These are phyloP conservation scores for Trichomonascus vanleenenianus DNA, from an alignment of 805 yeast genomes.

Conservation along the genomic window DNA sequence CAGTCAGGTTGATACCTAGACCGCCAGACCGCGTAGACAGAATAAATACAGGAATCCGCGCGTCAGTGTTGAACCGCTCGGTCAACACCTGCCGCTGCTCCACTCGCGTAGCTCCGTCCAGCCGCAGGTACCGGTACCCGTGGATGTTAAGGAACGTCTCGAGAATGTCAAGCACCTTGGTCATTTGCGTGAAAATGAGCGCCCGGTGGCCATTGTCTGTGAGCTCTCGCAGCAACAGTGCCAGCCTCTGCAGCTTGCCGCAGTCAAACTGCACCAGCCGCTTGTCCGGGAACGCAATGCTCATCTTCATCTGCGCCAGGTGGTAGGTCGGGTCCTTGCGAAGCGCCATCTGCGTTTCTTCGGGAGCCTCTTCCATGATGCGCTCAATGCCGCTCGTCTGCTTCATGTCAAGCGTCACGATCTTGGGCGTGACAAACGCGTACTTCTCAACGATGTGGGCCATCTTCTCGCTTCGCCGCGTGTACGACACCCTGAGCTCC, in stretches of 20 bases:
- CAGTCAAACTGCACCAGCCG: slow-evolving; percentile 89
- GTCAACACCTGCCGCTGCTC: slow-evolving; percentile 95
- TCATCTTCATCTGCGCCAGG: slow-evolving; percentile 72
- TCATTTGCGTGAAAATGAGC: slow-evolving; percentile 95
- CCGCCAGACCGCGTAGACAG: slow-evolving; percentile 97
- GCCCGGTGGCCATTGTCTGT: slow-evolving; percentile 89
- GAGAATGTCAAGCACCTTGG: slow-evolving; percentile 85
- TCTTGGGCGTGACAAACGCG: slow-evolving; percentile 84
- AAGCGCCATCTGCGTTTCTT: slow-evolving; percentile 2
- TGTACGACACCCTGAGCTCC: slow-evolving; percentile 15
- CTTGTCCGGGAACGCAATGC: slow-evolving; percentile 95
- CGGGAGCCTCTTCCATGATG: not conserved
- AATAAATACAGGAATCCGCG: slow-evolving; percentile 81
- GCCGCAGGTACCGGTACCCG: slow-evolving; percentile 88
- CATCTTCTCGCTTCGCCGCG: slow-evolving; percentile 11
- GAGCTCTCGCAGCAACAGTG: slow-evolving; percentile 64
- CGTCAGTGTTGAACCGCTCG: slow-evolving; percentile 83
- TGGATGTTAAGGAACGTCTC: slow-evolving; percentile 91
- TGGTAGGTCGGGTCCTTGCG: slow-evolving; percentile 48
- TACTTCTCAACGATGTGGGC: slow-evolving; percentile 29
- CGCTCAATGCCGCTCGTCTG: slow-evolving; percentile 17
- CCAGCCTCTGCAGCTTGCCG: slow-evolving; percentile 87
- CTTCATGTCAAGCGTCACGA: slow-evolving; percentile 63
- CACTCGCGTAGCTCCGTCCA: slow-evolving; percentile 95
- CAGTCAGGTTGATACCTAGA: slow-evolving; percentile 92